Conservation (phyloP, 371 early-diverging fungal genomes). For the Rhizomucor pusillus region DNA sequence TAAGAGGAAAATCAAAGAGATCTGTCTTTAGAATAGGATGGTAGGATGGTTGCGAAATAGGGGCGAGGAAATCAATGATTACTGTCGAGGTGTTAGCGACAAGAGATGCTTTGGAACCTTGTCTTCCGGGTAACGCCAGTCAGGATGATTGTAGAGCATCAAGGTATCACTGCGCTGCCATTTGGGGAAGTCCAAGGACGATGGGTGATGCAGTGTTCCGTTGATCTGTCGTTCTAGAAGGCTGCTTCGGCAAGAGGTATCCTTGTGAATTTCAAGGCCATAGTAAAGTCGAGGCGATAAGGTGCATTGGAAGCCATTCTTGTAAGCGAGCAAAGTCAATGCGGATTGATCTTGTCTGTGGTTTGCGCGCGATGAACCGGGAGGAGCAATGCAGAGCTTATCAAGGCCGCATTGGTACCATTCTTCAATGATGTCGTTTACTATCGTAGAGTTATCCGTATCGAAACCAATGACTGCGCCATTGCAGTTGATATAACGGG, state of each 20-base stretch:
- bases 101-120: conserved; percentile 27
- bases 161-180: conserved; percentile 39
- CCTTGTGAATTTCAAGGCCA: conserved; percentile 38
- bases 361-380: conserved; percentile 54
- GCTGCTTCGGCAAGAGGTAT: conserved; percentile 26
- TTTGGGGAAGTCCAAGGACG: conserved; percentile 39
- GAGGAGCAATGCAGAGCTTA: conserved; percentile 65
- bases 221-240: conserved; percentile 29
- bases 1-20: too few relatives aligned
- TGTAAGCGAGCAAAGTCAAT: conserved; percentile 54
- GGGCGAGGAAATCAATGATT: too few relatives aligned
- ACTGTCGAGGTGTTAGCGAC: too few relatives aligned
- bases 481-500: conserved; percentile 57
- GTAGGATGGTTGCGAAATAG: too few relatives aligned
- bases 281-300: conserved; percentile 24
- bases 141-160: conserved; percentile 41
- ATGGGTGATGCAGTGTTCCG: conserved; percentile 30
- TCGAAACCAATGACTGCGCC: conserved; percentile 65
- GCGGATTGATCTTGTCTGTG: conserved; percentile 70
- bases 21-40: too few relatives aligned
- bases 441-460: conserved; percentile 40
- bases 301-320: conserved; percentile 34
- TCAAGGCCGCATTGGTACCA: conserved; percentile 57
- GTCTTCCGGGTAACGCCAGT: conserved; percentile 46
- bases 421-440: conserved; percentile 43